Conservation (phyloP, 306 rosid genomes). For the Urtica urens region DNA sequence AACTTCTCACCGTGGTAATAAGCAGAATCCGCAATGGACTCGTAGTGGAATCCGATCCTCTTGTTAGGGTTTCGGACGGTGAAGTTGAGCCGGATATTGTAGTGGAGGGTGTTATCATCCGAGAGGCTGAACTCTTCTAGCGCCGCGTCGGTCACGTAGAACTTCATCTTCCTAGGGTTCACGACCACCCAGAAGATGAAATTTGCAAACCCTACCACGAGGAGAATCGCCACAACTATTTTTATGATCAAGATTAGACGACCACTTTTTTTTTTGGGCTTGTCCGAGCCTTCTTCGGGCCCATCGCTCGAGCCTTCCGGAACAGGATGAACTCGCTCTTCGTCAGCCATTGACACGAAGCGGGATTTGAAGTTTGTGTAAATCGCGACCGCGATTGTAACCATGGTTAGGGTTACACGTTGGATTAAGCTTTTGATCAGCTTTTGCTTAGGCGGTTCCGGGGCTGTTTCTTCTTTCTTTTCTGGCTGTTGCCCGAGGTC, state of each 20-base stretch:
- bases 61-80: constrained; percentile 21
- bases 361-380: not conserved
- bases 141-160: constrained; percentile 19
- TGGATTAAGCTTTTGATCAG: not conserved
- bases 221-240: constrained; percentile 3
- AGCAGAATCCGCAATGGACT: constrained; percentile 4
- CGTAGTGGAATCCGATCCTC: constrained; percentile 12
- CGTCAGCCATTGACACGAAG: not conserved
- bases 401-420: not conserved
- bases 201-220: constrained; percentile 10
- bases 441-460: not conserved
- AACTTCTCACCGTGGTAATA: constrained; percentile 12
- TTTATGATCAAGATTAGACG: constrained; percentile 9
- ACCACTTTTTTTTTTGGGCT: not conserved
- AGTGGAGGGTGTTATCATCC: constrained; percentile 5
- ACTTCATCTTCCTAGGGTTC: constrained; percentile 15
- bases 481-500: not conserved
- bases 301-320: not conserved
- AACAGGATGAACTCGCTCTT: not conserved
- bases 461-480: not conserved
- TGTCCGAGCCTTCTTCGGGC: not conserved
- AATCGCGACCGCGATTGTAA: not conserved
- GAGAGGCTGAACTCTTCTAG: constrained; percentile 20
- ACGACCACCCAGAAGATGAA: constrained; percentile 22
- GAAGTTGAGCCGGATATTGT: constrained; percentile 19